Evolutionary conservation across 2,329 filamentous ascomycete genomes (phyloP), one percentile per base, ranked within the genome.

Genomic region (Exophiala sp.): DNA sequence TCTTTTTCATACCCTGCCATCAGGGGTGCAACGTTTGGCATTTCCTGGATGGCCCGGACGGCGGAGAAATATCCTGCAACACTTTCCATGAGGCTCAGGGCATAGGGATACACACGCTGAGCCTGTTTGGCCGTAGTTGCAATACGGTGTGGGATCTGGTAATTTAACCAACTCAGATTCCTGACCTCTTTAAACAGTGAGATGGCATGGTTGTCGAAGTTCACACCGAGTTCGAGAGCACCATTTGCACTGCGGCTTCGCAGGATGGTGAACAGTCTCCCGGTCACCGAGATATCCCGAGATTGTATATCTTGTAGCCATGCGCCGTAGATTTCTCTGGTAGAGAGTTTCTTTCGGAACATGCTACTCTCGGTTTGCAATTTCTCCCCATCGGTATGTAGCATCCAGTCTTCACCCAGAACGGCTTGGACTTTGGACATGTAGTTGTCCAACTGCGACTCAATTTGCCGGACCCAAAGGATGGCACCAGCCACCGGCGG

Each of bases 371-470:
- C 93, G 49, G 82, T 83, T 63, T 91, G 86, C 16, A 98, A 78
- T 68, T 95, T 95, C 64, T 96, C 88, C 1, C 94, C 94, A 65
- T 98, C 93, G 5, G 89, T 81, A 64, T 98, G 94, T 52, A 97
- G 75, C 47, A 86, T 84, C 93, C 93, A 99, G 60, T 96, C 89
- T 49, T 87, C 83, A 43, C 93, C 93, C 18, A 99, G 80, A 30
- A 99, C 93, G 60, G 95, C 88, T 66, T 97, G 94, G n/a, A 99
- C 91, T 68, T 96, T 96, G 65, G 89, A 87, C 89, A 99, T 96
- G 68, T 98, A 98, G 9, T 84, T 86, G 63, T 96, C 85, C 8
- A 98, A 80, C 67, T 98, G 93, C 29, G 88, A 83, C 72, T 98
- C 91, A 55, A 99, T 98, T 68, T 98, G 93, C 37, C 88, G 84